These are phyloP conservation scores for Calocybe gangraenosa DNA, from an alignment of 768 basidiomycete genomes.

Conservation along the genomic window DNA sequence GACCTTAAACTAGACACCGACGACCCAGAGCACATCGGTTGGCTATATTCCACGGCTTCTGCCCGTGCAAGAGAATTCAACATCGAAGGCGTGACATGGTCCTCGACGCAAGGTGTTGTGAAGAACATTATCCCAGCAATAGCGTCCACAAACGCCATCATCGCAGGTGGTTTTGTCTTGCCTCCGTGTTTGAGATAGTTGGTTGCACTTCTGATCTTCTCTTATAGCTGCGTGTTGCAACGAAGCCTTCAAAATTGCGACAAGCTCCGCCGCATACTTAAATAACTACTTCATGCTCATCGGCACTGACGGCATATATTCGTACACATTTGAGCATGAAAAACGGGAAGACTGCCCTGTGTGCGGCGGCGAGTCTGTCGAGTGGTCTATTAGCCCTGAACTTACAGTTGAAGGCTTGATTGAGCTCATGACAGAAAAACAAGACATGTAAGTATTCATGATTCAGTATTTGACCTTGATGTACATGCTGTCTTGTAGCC, in stretches of 20 bases:
- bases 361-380: constrained; percentile 87
- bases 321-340: constrained; percentile 96
- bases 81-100: constrained; percentile 98
- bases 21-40: constrained; percentile 93
- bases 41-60: constrained; percentile 81
- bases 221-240: constrained; percentile 91
- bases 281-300: constrained; percentile 99
- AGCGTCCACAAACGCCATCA: constrained; percentile 97
- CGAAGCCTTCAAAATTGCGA: constrained; percentile 98
- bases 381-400: constrained; percentile 64
- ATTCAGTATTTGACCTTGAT: constrained; percentile 3
- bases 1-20: constrained; percentile 98
- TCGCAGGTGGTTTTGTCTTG: constrained; percentile 61
- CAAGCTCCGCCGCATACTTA: constrained; percentile 88
- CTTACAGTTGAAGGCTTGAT: constrained; percentile 85
- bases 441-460: constrained; percentile 71
- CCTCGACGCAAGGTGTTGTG: constrained; percentile 95
- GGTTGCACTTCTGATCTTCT: constrained; percentile 1
- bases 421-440: constrained; percentile 80
- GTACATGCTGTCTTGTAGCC: constrained; percentile 44
- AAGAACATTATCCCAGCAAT: constrained; percentile 99
- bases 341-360: constrained; percentile 92
- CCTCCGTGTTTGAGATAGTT: background rate
- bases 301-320: constrained; percentile 94
- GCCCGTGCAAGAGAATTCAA: constrained; percentile 90